Base-by-base conservation (phyloP, 139 green algal species). In the Micromonas pusilla region DNA sequence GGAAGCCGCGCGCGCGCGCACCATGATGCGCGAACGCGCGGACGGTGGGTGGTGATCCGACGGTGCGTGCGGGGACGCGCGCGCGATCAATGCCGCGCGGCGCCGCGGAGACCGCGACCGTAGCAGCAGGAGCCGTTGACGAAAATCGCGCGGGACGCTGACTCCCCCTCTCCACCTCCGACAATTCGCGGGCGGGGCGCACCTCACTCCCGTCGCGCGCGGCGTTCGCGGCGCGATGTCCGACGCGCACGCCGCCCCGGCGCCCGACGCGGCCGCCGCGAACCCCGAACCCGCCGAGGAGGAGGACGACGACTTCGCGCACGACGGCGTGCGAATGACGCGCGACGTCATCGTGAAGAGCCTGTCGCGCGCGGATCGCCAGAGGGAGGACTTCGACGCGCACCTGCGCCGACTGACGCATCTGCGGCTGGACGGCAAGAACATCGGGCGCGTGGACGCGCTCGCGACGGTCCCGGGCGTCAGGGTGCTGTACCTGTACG, bases 401-500 rank as follows among this genome's bases (percentile, higher is more conserved):
- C 19, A 70, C 63, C 28, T 70, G 9, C 9, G 9, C 9, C 63
- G 63, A 6, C 63, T 70, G 26, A 70, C 63, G 63, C 63, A 70
- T 16, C 26, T 70, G 19, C 9, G 6, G 26, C 9, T 70, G 26
- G 28, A 70, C 63, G 28, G 28, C 9, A 16, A 21, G 63, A 33
- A 33, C 63, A 70, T 70, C 63, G 26, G 13, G 26, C 63, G 63
- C 63, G 6, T 70, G 9, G 63, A 33, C 26, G 28, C 26, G 9
- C 63, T 70, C 13, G 63, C 9, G 19, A 30, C 9, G 13, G 63
- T 16, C 9, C 63, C 52, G 23, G 54, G 52, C 70, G 20, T 71
- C 25, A 67, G 85, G 79, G 80, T 86, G 64, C 72, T 89, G 39
- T 89, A 87, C 77, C 71, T 89, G 70, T 87, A 85, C 74, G 85